Evolutionary conservation across 139 green algal genomes (phyloP), one percentile per base, ranked within the genome.

Genomic region (Pycnococcus provasolii): DNA sequence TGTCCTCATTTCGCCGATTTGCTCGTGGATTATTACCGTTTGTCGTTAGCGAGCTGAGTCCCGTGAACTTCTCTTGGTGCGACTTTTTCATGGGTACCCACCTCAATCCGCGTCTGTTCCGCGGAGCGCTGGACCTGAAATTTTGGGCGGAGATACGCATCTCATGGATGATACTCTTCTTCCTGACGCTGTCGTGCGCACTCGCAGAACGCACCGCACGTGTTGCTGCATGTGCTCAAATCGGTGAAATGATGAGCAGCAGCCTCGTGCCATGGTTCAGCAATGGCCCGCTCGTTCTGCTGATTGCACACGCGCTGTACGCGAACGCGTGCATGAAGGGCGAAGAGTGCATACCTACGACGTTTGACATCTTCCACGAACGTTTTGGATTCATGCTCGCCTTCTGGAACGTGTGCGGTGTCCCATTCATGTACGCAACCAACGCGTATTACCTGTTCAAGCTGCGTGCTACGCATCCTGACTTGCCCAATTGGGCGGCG

Each of bases 331-430:
- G 45, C 11, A 8, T 53, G 6, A 68, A 68, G 62, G 62, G 62
- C 37, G 62, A 68, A 44, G 62, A 58, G 62, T 59, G 62, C 62
- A 37, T 68, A 3, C 42, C 62, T 11, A 53, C 40, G 7, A 68
- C 62, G 43, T 68, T 48, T 4, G 62, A 68, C 11, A 26, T 68
- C 39, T 58, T 68, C 15, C 9, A 59, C 43, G 62, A 68, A 44
- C 58, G 58, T 11, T 68, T 6, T 3, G 62, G 62, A 9, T 68
- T 15, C n/a, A 68, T 68, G 62, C 42, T 68, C 0, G 41, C 9
- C 44, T 68, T 68, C 47, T 68, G 62, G 62, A 68, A 68, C 62
- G 9, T 54, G 43, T n/a, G 43, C 8, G 62, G 62, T 11, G 62
- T 59, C 40, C 58, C 58, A 50, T 48, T 64, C 4, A 4, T 64